Evolutionary conservation across 306 rosid species (phyloP), one percentile per base, ranked within the genome.

Genomic region (Begonia loranthoides): DNA sequence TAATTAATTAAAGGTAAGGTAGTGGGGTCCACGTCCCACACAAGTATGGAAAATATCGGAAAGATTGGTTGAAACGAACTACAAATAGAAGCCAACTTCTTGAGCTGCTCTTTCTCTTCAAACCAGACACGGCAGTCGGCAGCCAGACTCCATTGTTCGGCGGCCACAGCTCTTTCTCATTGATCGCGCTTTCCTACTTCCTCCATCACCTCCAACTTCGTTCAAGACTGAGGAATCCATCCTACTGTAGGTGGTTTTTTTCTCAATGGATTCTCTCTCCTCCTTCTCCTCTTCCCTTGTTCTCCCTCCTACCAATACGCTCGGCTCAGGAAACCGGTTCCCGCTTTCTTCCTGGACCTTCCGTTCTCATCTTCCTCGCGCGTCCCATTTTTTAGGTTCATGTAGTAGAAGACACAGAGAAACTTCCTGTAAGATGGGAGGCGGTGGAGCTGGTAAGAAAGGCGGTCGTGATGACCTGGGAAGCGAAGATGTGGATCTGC

Each of bases 191-290:
- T 13, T 43, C 46, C 12, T 11, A 10, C 46, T 13, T 1, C 46
- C 46, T 43, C 6, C 14, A 43, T 43, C 47, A 3, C 36, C 39
- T 13, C 13, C 17, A 24, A 43, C 12, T 43, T 43, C 46, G 14
- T 10, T 43, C 12, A 43, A 24, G 1, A 6, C 17, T 52, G 34
- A 16, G 13, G 56, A 15, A 41, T 38, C 46, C 12, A 47, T 12
- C 13, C 28, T 12, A 11, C 15, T n/a, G 33, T 4, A 49, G n/a
- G n/a, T 22, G 6, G 54, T 50, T 50, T 28, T 6, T 28, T 28
- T 6, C 7, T 6, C 5, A 87, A 87, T 90, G 99, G 99, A 90
- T 69, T 86, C 95, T 1, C 82, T 90, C 36, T 77, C 95, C 6
- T 73, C 95, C 0, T 90, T 90, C 0, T 77, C 83, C 0, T 77